phyloP scores from a whole-genome alignment of 805 yeast genomes.

The Yarrowia osloensis region DNA sequence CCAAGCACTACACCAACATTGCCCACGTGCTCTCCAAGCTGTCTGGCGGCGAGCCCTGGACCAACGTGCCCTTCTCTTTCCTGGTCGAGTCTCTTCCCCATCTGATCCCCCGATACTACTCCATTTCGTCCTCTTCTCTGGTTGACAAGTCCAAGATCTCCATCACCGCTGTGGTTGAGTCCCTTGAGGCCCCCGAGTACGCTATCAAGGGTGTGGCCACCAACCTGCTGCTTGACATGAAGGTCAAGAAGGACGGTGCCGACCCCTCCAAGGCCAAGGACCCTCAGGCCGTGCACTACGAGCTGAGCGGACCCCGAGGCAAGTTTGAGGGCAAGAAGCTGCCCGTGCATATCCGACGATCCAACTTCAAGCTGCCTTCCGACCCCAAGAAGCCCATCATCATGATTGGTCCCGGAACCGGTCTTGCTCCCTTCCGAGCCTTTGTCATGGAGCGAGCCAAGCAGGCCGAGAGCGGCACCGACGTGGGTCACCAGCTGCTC shows the following conservation, averaged over 20 bases:
- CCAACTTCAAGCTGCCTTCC: slow-evolving; percentile 90
- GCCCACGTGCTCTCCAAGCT: slow-evolving; percentile 70
- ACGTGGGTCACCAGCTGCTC: slow-evolving; percentile 70
- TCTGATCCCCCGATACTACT: slow-evolving; percentile 92
- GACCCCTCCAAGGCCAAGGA: slow-evolving; percentile 38
- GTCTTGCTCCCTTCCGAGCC: slow-evolving; percentile 98
- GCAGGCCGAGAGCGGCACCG: slow-evolving; percentile 51
- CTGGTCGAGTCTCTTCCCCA: slow-evolving; percentile 77
- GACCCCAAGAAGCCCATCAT: slow-evolving; percentile 82
- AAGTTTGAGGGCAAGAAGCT: slow-evolving; percentile 55
- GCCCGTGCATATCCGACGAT: slow-evolving; percentile 92
- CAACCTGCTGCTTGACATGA: slow-evolving; percentile 75
- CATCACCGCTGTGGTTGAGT: slow-evolving; percentile 91
- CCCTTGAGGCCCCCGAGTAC: slow-evolving; percentile 44
- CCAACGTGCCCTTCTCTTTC: slow-evolving; percentile 76
- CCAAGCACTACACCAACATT: slow-evolving; percentile 62
- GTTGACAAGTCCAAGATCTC: slow-evolving; percentile 74
- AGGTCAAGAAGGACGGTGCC: slow-evolving; percentile 56
- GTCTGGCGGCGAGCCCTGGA: slow-evolving; percentile 72
- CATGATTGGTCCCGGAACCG: slow-evolving; percentile 97
- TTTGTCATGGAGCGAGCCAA: slow-evolving; percentile 84
- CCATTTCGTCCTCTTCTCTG: slow-evolving; percentile 87
- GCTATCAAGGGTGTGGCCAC: slow-evolving; percentile 84
- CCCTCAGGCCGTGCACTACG: slow-evolving; percentile 57
- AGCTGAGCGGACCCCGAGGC: slow-evolving; percentile 81